phyloP scores from a whole-genome alignment of 805 yeast species.

The Cyberlindnera samutprakarnensis region DNA sequence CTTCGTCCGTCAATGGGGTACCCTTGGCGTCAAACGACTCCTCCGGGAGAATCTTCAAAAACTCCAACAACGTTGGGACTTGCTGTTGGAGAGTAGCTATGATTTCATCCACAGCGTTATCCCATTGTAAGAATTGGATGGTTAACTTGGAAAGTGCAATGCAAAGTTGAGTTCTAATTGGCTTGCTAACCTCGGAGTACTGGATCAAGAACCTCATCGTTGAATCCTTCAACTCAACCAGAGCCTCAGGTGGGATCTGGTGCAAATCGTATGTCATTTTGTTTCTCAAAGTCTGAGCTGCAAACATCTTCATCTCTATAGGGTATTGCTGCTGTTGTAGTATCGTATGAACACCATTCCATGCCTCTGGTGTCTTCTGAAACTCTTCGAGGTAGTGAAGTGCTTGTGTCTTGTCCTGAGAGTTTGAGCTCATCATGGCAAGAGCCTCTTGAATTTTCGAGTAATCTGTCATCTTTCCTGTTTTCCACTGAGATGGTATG shows the following conservation, averaged over 20 bases:
- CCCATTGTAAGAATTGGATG: constrained; percentile 72
- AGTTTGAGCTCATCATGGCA: constrained; percentile 19
- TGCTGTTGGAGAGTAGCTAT: constrained; percentile 37
- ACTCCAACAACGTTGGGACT: constrained; percentile 55
- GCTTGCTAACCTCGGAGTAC: constrained; percentile 34
- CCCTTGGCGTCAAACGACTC: constrained; percentile 74
- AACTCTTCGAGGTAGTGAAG: constrained; percentile 62
- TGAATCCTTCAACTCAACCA: constrained; percentile 58
- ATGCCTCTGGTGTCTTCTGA: constrained; percentile 77
- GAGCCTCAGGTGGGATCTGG: constrained; percentile 60
- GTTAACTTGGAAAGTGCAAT: constrained; percentile 78
- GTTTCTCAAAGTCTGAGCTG: constrained; percentile 85
- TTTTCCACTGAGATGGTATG: too few relatives aligned
- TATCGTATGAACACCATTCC: constrained; percentile 61
- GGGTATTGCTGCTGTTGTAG: constrained; percentile 28
- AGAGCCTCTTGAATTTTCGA: constrained; percentile 19
- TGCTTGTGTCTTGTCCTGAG: constrained; percentile 34
- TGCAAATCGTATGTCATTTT: constrained; percentile 76
- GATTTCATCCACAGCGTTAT: constrained; percentile 60
- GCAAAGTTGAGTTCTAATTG: constrained; percentile 77
- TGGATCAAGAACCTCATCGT: constrained; percentile 52
- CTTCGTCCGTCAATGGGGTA: constrained; percentile 76
- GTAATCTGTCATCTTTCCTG: too few relatives aligned
- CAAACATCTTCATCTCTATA: constrained; percentile 65
- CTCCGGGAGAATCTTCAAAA: constrained; percentile 84